Percentiles rank a stretch among this genome's conserved stretches.
Evolutionary conservation across 257 asterid species (phyloP).

Genomic region (Hygrophila difformis): DNA sequence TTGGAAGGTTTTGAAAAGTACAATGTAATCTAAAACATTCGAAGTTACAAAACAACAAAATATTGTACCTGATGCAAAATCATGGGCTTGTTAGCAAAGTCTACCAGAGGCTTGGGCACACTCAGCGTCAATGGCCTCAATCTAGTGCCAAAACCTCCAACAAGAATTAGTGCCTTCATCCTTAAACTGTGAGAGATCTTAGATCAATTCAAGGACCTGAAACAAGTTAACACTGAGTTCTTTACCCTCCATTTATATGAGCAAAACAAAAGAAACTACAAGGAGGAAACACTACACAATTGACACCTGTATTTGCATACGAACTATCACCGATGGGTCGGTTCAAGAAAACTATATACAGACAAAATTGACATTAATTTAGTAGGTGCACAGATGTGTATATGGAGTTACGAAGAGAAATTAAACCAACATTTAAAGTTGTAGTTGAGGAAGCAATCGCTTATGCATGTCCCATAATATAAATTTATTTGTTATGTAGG

Average conservation of each 20-base stretch:
- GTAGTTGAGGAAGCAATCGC: slow-evolving; percentile 20
- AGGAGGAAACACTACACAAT: slow-evolving; percentile 30
- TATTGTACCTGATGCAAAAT: slow-evolving; percentile 87
- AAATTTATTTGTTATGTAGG: not conserved
- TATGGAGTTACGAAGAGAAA: slow-evolving; percentile 18
- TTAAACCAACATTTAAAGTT: slow-evolving; percentile 6
- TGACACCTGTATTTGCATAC: slow-evolving; percentile 35
- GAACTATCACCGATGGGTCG: slow-evolving; percentile 27
- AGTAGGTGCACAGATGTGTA: slow-evolving; percentile 22
- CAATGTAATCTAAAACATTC: slow-evolving; percentile 1
- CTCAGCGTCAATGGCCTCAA: slow-evolving; percentile 92
- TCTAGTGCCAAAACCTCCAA: slow-evolving; percentile 96
- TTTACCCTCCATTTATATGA: slow-evolving; percentile 23
- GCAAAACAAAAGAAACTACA: slow-evolving; percentile 28
- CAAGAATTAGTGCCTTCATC: slow-evolving; percentile 97
- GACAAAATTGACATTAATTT: slow-evolving; percentile 29
- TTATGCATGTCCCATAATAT: slow-evolving; percentile 20
- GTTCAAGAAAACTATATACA: slow-evolving; percentile 27
- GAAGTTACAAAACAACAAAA: slow-evolving; percentile 10
- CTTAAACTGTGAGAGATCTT: slow-evolving; percentile 22
- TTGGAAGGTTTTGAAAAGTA: too few relatives aligned
- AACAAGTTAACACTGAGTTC: slow-evolving; percentile 14
- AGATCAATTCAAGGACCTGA: slow-evolving; percentile 18
- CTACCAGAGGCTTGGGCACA: slow-evolving; percentile 93
- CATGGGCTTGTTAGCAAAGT: slow-evolving; percentile 97